Percentiles rank a stretch among this genome's conserved stretches.
These are phyloP conservation scores for Aureobasidium sp. DNA, from an alignment of 2,329 filamentous ascomycete species.

Conservation along the genomic window DNA sequence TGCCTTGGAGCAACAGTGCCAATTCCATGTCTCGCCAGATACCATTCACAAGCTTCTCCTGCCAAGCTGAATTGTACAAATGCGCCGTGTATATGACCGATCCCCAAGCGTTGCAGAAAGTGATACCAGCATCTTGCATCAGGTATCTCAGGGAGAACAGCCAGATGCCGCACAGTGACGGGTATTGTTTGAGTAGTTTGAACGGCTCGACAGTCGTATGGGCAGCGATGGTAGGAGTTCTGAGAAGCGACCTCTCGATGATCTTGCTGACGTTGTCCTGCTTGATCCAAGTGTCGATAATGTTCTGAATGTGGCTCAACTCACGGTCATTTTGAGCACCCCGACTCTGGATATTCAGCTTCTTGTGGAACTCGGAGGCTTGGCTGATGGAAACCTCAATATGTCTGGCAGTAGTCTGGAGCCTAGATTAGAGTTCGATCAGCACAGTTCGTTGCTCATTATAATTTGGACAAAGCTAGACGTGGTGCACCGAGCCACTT, in stretches of 20 bases:
- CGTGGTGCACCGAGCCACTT: background rate
- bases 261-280: background rate
- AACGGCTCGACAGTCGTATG: background rate
- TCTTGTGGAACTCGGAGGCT: background rate
- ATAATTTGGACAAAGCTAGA: too few species aligned
- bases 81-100: background rate
- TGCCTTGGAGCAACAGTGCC: background rate
- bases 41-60: background rate
- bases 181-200: background rate
- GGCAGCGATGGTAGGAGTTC: background rate
- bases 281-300: constrained; percentile 1
- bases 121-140: background rate
- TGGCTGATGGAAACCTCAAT: background rate
- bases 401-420: background rate
- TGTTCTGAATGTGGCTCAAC: background rate
- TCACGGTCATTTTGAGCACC: background rate
- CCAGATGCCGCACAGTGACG: background rate
- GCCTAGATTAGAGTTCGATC: background rate
- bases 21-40: background rate
- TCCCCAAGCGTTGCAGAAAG: background rate
- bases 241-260: background rate
- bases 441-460: background rate
- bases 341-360: background rate
- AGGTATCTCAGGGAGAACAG: background rate
- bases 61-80: background rate